These are phyloP conservation scores for Tetrapisispora namnaoensis DNA, from an alignment of 805 yeast genomes.

Conservation along the genomic window DNA sequence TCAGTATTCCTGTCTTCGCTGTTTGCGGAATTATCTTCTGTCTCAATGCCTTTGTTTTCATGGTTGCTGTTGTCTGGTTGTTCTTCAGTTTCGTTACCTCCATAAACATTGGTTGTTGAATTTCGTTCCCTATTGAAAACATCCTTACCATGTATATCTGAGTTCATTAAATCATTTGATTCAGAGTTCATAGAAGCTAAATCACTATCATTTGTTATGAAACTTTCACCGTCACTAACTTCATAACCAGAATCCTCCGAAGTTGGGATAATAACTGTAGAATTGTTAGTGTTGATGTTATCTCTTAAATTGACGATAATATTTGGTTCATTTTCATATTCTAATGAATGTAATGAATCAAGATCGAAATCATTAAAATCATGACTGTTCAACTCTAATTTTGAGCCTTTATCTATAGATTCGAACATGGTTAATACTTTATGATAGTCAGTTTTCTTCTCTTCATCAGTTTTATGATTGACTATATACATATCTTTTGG, in stretches of 20 bases:
- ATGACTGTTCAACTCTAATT: not conserved
- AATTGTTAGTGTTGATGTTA: not conserved
- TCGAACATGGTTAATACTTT: constrained; percentile 1
- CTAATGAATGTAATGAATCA: constrained; percentile 2
- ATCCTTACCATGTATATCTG: not conserved
- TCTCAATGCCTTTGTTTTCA: not conserved
- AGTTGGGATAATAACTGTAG: not conserved
- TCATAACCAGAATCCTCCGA: constrained; percentile 14
- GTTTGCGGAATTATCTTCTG: not conserved
- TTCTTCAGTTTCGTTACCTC: not conserved
- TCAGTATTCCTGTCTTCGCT: not conserved
- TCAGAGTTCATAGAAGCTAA: constrained; percentile 1
- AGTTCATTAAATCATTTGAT: not conserved
- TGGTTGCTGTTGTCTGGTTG: not conserved
- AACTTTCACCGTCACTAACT: constrained; percentile 16
- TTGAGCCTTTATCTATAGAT: not conserved
- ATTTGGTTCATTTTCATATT: not conserved
- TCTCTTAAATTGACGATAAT: not conserved
- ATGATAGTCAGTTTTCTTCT: not conserved
- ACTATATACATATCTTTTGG: constrained; percentile 27
- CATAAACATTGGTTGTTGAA: not conserved
- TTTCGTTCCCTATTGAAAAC: not conserved
- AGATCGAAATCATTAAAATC: constrained; percentile 2
- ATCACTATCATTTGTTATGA: constrained; percentile 12
- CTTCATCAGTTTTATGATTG: constrained; percentile 28